Evolutionary conservation across 164 flowering plant genomes (phyloP).

Genomic region (Vitis rupestris): DNA sequence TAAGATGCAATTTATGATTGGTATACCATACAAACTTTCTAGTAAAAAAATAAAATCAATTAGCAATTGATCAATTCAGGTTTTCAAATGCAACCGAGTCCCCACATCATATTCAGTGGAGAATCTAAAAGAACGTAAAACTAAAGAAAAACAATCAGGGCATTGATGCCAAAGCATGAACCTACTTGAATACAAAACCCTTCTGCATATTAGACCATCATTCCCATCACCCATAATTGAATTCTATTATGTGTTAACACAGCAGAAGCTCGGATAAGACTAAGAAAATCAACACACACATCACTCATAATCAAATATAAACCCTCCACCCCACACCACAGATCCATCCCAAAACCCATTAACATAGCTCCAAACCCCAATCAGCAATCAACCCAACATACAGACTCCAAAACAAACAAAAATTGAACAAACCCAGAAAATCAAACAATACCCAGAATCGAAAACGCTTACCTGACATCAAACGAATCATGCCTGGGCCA

Average conservation of each 20-base stretch:
- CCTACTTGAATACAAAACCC: background rate
- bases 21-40: background rate
- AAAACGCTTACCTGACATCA: conserved; percentile 30
- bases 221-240: background rate
- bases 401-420: background rate
- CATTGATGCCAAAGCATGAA: background rate
- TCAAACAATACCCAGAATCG: background rate
- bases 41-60: background rate
- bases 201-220: background rate
- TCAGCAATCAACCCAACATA: background rate
- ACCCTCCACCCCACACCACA: background rate
- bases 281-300: background rate
- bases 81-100: background rate
- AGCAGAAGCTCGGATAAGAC: background rate
- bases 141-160: background rate
- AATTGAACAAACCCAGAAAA: background rate
- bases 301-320: background rate
- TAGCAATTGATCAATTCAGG: background rate
- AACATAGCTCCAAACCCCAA: background rate
- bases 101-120: background rate
- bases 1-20: background rate
- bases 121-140: background rate
- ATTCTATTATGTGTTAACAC: background rate
- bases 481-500: conserved; percentile 16
- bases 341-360: background rate